These are phyloP conservation scores for Verticillium albo-atrum DNA, from an alignment of 2,329 filamentous ascomycete species.

Conservation along the genomic window DNA sequence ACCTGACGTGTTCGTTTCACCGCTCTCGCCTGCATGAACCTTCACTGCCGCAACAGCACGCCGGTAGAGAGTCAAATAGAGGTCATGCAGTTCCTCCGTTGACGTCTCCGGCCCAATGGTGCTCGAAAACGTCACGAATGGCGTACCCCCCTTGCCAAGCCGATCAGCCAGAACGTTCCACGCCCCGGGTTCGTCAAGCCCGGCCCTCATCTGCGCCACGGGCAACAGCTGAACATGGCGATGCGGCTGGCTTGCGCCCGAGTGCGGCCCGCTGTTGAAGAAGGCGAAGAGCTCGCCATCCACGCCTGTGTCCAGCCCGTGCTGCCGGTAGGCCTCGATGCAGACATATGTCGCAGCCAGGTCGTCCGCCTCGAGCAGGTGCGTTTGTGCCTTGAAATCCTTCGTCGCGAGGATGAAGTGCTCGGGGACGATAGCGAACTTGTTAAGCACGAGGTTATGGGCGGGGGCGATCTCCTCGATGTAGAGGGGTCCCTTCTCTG, in stretches of 20 bases:
- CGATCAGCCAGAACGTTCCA: constrained; percentile 48
- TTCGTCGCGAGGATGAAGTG: constrained; percentile 70
- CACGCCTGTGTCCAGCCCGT: constrained; percentile 12
- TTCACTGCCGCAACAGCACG: constrained; percentile 35
- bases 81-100: constrained; percentile 28
- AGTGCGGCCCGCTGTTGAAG: constrained; percentile 66
- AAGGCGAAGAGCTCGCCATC: constrained; percentile 53
- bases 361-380: constrained; percentile 57
- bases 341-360: constrained; percentile 58
- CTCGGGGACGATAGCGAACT: constrained; percentile 65
- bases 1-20: constrained; percentile 2
- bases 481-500: constrained; percentile 48
- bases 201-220: constrained; percentile 56
- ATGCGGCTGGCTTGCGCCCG: constrained; percentile 68
- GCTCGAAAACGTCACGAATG: constrained; percentile 41
- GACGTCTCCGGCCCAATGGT: constrained; percentile 27
- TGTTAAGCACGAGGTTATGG: constrained; percentile 68
- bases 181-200: constrained; percentile 26
- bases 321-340: constrained; percentile 47
- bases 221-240: constrained; percentile 69
- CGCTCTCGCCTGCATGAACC: constrained; percentile 4
- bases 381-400: constrained; percentile 59
- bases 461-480: constrained; percentile 43
- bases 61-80: constrained; percentile 45
- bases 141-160: constrained; percentile 19